Percentiles rank a stretch among this genome's conserved stretches.
Evolutionary conservation across 129 eudicot genomes (phyloP).

Genomic region (Apium graveolens): DNA sequence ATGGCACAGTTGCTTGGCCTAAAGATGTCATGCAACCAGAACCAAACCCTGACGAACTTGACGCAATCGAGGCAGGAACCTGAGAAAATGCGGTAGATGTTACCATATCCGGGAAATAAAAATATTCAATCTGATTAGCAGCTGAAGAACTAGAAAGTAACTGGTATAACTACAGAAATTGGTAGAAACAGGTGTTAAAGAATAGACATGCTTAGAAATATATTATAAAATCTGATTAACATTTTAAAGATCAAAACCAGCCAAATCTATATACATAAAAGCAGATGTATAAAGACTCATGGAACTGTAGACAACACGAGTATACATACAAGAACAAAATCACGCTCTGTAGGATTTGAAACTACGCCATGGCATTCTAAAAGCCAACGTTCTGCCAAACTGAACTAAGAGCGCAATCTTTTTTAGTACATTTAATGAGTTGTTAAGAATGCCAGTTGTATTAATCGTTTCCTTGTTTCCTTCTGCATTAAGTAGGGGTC

Average conservation of each 20-base stretch:
- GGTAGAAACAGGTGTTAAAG: not conserved
- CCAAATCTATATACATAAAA: not conserved
- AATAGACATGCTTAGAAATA: not conserved
- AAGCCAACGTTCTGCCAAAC: slow-evolving; percentile 4
- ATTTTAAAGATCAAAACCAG: not conserved
- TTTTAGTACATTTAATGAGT: not conserved
- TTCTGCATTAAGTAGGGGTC: not conserved
- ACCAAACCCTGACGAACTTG: not conserved
- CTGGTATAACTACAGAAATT: not conserved
- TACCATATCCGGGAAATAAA: not conserved
- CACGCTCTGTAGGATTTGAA: slow-evolving; percentile 10
- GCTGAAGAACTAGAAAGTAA: not conserved
- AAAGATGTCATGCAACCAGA: not conserved
- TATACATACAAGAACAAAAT: not conserved
- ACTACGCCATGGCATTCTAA: slow-evolving; percentile 2
- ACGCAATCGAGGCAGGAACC: not conserved
- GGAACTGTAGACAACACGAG: not conserved
- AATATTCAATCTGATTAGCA: not conserved
- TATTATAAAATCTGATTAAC: not conserved
- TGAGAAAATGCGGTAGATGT: not conserved
- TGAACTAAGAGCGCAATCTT: slow-evolving; percentile 1
- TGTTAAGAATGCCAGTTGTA: no score
- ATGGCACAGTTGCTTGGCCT: not conserved
- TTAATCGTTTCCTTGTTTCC: not conserved
- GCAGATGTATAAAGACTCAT: not conserved